Base-by-base conservation (phyloP, 2,329 filamentous ascomycete genomes). In the Cadophora malorum region DNA sequence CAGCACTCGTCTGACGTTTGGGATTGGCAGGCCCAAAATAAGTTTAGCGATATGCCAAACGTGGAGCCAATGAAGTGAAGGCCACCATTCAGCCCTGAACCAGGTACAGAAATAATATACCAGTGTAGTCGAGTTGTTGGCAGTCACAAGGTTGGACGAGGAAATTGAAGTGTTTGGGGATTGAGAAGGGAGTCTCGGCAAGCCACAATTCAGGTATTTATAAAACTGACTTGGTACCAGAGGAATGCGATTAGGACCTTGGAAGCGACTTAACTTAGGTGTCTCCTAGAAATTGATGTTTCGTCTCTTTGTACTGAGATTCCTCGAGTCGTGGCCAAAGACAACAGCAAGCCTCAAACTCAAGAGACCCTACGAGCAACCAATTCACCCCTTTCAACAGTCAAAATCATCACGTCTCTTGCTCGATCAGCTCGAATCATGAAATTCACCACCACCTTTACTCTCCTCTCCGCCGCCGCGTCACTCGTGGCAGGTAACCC, bases 21-120 rank as follows among this genome's bases (percentile, higher is more conserved):
- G n/a, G 56, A 60, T 60, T 60, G 56, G 56, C 38, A 25, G n/a
- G n/a, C 31, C 56, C 9, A 60, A 45, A 60, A 60, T 60, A 60
- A 60, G 41, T 28, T 60, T 45, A 60, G 56, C 56, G 56, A 45
- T 23, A 14, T 60, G 33, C 25, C 33, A 25, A 12, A 2, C 8
- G 31, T 41, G 21, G 31, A 38, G 56, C 56, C 56, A 60, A 60
- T 60, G n/a, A 21, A 1, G 6, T 8, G 55, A 45, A 45, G 2
- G 28, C 23, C 25, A 55, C n/a, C 25, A 16, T 55, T 55, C 52
- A 55, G 52, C 52, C 25, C 52, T 55, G 2, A 55, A 9, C 5
- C 19, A 41, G 56, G 38, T 7, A 45, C 33, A 16, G 25, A n/a
- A 38, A 60, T 60, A 38, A 41, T 25, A 5, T 23, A n/a, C 56